A percentile compares a stretch with the other conserved stretches of the same genome.
phyloP scores from a whole-genome alignment of 176 grass and related monocot genomes.

The Phoenix dactylifera region DNA sequence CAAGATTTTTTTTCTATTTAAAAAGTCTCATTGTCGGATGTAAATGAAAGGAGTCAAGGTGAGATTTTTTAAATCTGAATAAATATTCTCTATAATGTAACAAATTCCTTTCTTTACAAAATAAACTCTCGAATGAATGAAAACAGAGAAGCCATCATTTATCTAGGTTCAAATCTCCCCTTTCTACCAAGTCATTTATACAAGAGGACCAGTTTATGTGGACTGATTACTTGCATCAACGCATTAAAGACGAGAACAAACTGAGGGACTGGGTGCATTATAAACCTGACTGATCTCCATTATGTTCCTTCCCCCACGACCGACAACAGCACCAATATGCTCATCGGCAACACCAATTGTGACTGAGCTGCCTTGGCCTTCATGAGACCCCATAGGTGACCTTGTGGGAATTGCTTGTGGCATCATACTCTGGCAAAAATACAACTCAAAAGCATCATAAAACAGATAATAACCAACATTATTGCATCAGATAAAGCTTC shows the following conservation, averaged over 20 bases:
- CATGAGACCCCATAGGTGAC: slow-evolving; percentile 29
- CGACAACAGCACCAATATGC: slow-evolving; percentile 83
- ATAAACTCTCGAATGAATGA: no score
- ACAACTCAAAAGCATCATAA: background rate
- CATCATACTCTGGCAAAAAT: slow-evolving; percentile 29
- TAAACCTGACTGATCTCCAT: slow-evolving; percentile 77
- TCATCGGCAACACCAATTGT: slow-evolving; percentile 86
- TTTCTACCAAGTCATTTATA: background rate
- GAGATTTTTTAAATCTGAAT: no score
- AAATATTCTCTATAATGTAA: no score
- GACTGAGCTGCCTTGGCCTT: slow-evolving; percentile 37
- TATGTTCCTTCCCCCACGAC: slow-evolving; percentile 76
- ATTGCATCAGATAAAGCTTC: background rate
- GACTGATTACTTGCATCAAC: background rate
- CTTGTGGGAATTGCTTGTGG: slow-evolving; percentile 22
- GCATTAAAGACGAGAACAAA: background rate
- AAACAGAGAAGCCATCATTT: no score
- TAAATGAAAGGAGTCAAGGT: no score
- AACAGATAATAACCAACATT: no score
- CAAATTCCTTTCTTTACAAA: no score
- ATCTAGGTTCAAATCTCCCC: no score
- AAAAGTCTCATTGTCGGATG: no score
- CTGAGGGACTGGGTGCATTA: background rate
- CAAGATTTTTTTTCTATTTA: no score
- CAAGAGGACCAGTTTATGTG: slow-evolving; percentile 1